Conservation (phyloP, 108 stramenopile species). For the Nitzschia palea region DNA sequence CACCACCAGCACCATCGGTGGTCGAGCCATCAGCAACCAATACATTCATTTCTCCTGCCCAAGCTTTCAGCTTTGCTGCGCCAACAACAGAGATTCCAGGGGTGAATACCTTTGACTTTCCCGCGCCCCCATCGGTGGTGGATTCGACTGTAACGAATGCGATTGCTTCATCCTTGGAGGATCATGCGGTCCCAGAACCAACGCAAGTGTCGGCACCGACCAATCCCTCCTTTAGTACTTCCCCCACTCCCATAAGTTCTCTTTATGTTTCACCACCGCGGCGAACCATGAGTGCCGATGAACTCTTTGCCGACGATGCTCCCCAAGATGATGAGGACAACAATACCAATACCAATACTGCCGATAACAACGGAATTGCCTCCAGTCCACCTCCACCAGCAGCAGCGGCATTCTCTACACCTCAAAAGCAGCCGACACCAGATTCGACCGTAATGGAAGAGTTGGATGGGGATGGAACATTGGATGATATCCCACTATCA, state of each 20-base stretch:
- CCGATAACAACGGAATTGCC: not conserved
- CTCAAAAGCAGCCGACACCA: not conserved
- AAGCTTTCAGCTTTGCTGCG: no score
- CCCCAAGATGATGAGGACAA: slow-evolving; percentile 6
- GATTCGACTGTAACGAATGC: not conserved
- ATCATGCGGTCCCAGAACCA: no score
- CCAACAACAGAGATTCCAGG: not conserved
- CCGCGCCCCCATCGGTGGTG: not conserved
- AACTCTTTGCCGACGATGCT: slow-evolving; percentile 29
- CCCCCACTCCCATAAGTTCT: no score
- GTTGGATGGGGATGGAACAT: slow-evolving; percentile 13
- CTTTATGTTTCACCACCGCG: no score
- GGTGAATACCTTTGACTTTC: not conserved
- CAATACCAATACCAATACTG: not conserved
- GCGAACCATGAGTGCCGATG: slow-evolving; percentile 28
- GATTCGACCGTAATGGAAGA: not conserved
- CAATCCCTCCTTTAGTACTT: not conserved
- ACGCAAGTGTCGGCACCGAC: not conserved
- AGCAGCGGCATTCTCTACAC: not conserved
- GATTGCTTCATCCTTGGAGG: not conserved
- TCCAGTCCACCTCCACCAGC: not conserved
- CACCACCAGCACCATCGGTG: not conserved
- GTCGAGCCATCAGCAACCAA: not conserved
- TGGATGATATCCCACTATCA: slow-evolving; percentile 33
- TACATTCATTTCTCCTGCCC: not conserved